A percentile compares a stretch with the other conserved stretches of the same genome.
These are phyloP conservation scores for Phytophthora hibernalis DNA, from an alignment of 352 stramenopile species.

Conservation along the genomic window DNA sequence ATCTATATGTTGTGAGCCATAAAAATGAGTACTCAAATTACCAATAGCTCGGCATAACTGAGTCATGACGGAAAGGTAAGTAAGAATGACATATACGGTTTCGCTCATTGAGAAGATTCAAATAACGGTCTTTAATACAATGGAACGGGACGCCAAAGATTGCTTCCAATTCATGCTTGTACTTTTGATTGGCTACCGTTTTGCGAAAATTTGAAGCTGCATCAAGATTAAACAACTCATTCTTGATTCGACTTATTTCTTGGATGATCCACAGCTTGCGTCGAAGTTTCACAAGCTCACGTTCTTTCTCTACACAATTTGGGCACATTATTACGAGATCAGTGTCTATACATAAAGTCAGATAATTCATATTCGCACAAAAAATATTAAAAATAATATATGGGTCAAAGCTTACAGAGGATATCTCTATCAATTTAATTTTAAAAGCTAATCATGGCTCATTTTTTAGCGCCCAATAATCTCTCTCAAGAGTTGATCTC, in stretches of 20 bases:
- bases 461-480: not conserved
- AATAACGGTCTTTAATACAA: constrained; percentile 8
- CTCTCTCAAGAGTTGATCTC: not conserved
- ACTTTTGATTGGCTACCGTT: constrained; percentile 3
- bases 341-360: constrained; percentile 12
- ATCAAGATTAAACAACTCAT: constrained; percentile 6
- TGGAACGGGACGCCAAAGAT: constrained; percentile 16
- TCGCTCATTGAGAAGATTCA: too few species aligned
- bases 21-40: constrained; percentile 1
- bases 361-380: constrained; percentile 6
- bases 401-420: not conserved
- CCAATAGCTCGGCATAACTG: constrained; percentile 9
- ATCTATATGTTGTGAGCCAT: constrained; percentile 2
- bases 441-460: constrained; percentile 5
- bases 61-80: constrained; percentile 12
- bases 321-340: constrained; percentile 10
- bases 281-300: constrained; percentile 11
- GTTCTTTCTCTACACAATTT: constrained; percentile 9
- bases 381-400: constrained; percentile 1
- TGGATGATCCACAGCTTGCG: constrained; percentile 19
- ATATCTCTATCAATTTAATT: not conserved
- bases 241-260: constrained; percentile 13
- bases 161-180: constrained; percentile 3
- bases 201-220: constrained; percentile 11
- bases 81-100: constrained; percentile 12